Conservation (phyloP, 2,329 filamentous ascomycete genomes). For the Dactylonectria macrodidyma region DNA sequence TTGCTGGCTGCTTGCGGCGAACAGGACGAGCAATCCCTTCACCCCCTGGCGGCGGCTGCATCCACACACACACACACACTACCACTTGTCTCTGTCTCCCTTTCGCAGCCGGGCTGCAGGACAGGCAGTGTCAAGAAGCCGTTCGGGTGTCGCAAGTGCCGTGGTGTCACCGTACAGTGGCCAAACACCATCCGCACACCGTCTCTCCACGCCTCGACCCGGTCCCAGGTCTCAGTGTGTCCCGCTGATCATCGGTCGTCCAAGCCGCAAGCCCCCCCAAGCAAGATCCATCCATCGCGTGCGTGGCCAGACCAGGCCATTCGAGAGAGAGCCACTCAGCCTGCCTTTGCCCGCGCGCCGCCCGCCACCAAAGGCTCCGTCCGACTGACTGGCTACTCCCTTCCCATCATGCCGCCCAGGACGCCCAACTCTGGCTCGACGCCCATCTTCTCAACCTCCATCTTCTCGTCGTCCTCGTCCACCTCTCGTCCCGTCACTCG, state of each 20-base stretch:
- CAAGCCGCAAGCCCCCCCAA: background rate
- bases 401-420: slow-evolving; percentile 42
- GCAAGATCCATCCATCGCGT: slow-evolving; percentile 2
- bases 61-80: background rate
- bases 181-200: background rate
- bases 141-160: too few relatives aligned
- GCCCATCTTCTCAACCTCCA: slow-evolving; percentile 55
- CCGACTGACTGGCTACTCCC: too few relatives aligned
- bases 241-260: background rate
- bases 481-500: slow-evolving; percentile 55
- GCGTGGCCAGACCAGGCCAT: slow-evolving; percentile 20
- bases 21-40: too few relatives aligned
- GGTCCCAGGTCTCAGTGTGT: background rate
- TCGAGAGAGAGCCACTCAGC: background rate
- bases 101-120: background rate
- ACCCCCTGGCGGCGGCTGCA: too few relatives aligned
- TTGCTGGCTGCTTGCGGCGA: background rate
- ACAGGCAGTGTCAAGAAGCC: background rate
- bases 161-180: too few relatives aligned
- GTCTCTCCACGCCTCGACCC: background rate
- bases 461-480: slow-evolving; percentile 53
- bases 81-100: background rate
- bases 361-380: background rate
- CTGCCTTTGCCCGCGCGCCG: background rate
- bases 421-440: slow-evolving; percentile 47